These are phyloP conservation scores for Pichia sp. DNA, from an alignment of 1,139 yeast genomes.

Conservation along the genomic window DNA sequence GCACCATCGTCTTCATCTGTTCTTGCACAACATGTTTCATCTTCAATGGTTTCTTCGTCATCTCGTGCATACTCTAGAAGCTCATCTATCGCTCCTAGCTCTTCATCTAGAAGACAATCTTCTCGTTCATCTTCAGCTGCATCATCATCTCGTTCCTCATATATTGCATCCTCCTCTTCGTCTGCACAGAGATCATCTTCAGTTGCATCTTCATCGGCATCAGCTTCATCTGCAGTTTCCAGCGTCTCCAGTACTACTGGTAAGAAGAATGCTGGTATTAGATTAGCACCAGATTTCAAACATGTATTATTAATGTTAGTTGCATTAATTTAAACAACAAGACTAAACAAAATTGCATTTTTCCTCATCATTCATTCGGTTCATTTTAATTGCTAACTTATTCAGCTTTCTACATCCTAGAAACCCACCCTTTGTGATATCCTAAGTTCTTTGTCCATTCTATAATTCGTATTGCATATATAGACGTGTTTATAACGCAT, in stretches of 20 bases:
- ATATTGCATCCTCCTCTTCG: neutral
- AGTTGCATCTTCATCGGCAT: neutral
- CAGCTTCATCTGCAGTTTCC: neutral
- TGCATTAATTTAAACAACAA: conserved; percentile 11
- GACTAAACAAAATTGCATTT: neutral
- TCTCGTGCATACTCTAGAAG: too few relatives aligned
- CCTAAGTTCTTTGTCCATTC: too few relatives aligned
- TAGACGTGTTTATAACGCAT: too few relatives aligned
- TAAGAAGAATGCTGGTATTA: conserved; percentile 12
- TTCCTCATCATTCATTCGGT: neutral
- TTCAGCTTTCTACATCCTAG: too few relatives aligned
- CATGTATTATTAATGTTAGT: conserved; percentile 3
- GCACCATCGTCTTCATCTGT: conserved; percentile 1
- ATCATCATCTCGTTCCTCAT: neutral
- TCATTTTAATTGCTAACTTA: neutral
- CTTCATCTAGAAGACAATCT: too few relatives aligned
- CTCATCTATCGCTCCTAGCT: conserved; percentile 1
- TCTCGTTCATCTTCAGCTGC: neutral
- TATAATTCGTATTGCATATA: too few relatives aligned
- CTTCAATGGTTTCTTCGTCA: too few relatives aligned
- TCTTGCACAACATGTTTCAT: too few relatives aligned
- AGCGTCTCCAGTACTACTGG: conserved; percentile 1
- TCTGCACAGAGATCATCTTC: neutral
- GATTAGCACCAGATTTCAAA: neutral
- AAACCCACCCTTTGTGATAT: too few relatives aligned